Conservation (phyloP, 1,284 basidiomycete genomes). For the Boletus holoroseus region DNA sequence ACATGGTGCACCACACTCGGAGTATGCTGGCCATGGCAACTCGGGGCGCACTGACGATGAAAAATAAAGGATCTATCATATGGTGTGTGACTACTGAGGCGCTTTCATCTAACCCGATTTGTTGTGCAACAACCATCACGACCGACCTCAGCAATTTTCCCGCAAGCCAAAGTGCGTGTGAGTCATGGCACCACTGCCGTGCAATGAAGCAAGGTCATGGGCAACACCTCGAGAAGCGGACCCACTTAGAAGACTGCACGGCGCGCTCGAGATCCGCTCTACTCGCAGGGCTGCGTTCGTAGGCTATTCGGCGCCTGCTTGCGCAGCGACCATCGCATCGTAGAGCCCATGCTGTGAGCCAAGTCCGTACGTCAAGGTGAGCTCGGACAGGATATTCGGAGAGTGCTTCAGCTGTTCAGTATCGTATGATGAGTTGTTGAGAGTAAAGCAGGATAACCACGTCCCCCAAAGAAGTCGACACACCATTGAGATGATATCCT, state of each 20-base stretch:
- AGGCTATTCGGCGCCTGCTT: slow-evolving; percentile 4
- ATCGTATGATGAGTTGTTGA: slow-evolving; percentile 49
- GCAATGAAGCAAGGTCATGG: neutral
- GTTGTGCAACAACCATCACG: neutral
- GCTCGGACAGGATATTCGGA: slow-evolving; percentile 53
- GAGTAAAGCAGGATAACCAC: neutral
- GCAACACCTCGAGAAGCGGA: neutral
- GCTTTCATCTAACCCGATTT: neutral
- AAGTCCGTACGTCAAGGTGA: slow-evolving; percentile 80
- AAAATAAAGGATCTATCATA: neutral
- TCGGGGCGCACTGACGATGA: neutral
- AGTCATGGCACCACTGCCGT: neutral
- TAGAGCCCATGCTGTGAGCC: slow-evolving; percentile 49
- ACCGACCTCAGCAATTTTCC: neutral
- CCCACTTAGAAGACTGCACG: neutral
- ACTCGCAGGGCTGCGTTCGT: neutral
- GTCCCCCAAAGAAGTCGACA: slow-evolving; percentile 19
- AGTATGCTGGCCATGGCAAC: neutral
- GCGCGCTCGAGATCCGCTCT: neutral
- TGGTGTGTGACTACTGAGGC: neutral
- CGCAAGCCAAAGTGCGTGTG: neutral
- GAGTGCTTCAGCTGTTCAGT: slow-evolving; percentile 30
- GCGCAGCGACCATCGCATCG: slow-evolving; percentile 21
- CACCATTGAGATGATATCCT: slow-evolving; percentile 83
- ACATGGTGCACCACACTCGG: neutral